Conservation (phyloP, 2,329 filamentous ascomycete genomes). For the Rhynchosporium agropyri region DNA sequence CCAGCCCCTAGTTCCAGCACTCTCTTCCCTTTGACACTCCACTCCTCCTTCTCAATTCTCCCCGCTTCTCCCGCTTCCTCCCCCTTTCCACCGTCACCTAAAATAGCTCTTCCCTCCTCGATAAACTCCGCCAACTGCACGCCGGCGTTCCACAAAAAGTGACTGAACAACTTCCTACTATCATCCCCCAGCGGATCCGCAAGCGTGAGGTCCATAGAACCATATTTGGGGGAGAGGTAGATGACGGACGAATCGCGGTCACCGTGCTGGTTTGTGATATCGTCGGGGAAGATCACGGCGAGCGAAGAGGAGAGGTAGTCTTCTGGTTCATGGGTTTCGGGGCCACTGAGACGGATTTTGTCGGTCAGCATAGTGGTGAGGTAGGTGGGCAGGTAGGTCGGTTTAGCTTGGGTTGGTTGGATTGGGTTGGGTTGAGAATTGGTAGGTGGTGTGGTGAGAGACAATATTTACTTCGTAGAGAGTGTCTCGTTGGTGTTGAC, state of each 20-base stretch:
- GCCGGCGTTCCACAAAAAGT: constrained; percentile 73
- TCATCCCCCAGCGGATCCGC: constrained; percentile 53
- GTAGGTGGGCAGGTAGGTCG: neutral
- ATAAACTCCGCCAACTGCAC: constrained; percentile 58
- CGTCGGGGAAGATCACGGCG: constrained; percentile 68
- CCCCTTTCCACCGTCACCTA: neutral
- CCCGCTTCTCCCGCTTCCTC: neutral
- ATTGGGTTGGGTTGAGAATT: neutral
- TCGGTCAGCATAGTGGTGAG: constrained; percentile 50
- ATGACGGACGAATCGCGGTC: constrained; percentile 58
- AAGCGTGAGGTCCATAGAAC: constrained; percentile 34
- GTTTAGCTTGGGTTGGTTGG: neutral
- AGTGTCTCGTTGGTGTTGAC: too few species aligned
- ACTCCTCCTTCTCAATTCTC: constrained; percentile 12
- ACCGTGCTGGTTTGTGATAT: constrained; percentile 66
- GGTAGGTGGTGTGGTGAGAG: neutral
- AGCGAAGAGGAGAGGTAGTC: constrained; percentile 62
- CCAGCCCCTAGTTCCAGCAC: constrained; percentile 39
- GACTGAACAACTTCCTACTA: constrained; percentile 65
- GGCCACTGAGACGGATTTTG: constrained; percentile 48
- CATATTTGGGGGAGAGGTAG: constrained; percentile 55
- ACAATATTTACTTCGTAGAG: too few species aligned
- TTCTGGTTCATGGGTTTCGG: constrained; percentile 51
- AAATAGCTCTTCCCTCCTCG: constrained; percentile 44
- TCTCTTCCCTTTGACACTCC: constrained; percentile 28